Percentiles rank a stretch among this genome's conserved stretches.
These are phyloP conservation scores for Pleodorina starrii DNA, from an alignment of 139 green algal genomes.

Conservation along the genomic window DNA sequence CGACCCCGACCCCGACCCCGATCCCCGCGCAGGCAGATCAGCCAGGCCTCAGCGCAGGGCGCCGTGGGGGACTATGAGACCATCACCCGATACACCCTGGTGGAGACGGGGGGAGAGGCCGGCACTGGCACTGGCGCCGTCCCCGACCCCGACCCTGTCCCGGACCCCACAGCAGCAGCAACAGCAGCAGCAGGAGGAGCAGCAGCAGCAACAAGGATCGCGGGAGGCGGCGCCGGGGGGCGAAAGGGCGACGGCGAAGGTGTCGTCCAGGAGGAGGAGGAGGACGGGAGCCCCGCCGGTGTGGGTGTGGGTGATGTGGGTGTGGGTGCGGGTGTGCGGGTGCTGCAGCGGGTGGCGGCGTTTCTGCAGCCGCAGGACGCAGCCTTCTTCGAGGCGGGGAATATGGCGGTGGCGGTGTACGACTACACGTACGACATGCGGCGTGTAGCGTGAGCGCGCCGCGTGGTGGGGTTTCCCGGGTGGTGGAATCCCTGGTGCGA, in stretches of 20 bases:
- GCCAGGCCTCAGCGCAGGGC: slow-evolving; percentile 52
- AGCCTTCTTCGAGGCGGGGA: slow-evolving; percentile 50
- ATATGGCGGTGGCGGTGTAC: slow-evolving; percentile 55
- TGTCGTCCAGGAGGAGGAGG: too few relatives aligned
- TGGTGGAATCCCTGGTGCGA: too few relatives aligned
- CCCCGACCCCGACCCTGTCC: not conserved
- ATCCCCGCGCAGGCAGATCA: slow-evolving; percentile 43
- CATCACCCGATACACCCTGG: slow-evolving; percentile 14
- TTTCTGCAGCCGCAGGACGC: slow-evolving; percentile 62
- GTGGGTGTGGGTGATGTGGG: too few relatives aligned
- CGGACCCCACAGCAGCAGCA: not conserved
- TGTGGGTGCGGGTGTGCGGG: not conserved
- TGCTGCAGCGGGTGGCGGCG: slow-evolving; percentile 50
- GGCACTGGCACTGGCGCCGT: not conserved
- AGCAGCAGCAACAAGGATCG: not conserved
- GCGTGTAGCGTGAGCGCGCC: slow-evolving; percentile 38
- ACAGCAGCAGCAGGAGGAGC: not conserved
- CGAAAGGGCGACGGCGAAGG: too few relatives aligned
- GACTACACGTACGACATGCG: slow-evolving; percentile 46
- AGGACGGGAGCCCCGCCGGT: too few relatives aligned
- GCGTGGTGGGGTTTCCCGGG: too few relatives aligned
- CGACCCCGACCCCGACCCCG: not conserved
- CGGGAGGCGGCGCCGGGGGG: too few relatives aligned
- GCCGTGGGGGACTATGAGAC: slow-evolving; percentile 51
- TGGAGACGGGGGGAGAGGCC: not conserved